Evolutionary conservation across 768 basidiomycete species (phyloP), one percentile per base, ranked within the genome.

Genomic region (Naganishia friedmannii): DNA sequence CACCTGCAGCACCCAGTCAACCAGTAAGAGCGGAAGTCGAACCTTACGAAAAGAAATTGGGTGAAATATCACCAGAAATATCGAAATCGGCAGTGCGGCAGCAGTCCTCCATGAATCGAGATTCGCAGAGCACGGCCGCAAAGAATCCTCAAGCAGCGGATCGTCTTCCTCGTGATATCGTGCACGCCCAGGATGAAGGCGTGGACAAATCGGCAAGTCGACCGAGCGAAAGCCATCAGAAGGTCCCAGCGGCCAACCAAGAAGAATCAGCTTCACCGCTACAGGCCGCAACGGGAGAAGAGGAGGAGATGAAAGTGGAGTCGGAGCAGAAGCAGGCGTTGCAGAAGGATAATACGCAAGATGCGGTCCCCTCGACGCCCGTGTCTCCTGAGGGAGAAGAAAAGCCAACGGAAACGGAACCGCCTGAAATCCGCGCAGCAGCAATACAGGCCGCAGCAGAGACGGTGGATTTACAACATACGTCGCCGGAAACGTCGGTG

Each of bases 11-110:
- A 7, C 19, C 23, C 23, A 21, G 3, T 26, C 21, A 4, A 3
- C 48, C 17, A 51, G 21, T n/a, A 26, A 51, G 23, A 23, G 42
- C 28, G 23, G 23, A 1, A 34, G 39, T 4, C 4, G 39, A 29
- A 19, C 37, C 60, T 26, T 63, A 63, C 21, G 60, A 63, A 63
- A 63, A 63, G 60, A 42, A 63, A 45, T 26, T 63, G 9, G 60
- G 60, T 15, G 60, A 63, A n/a, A 63, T 63, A 26, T 63, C 60
- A 15, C 60, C 60, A 1, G 60, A 63, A 17, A 42, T 63, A 3
- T 13, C 39, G 23, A 63, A 29, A 23, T 26, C 39, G 8, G 29
- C 10, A 23, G 13, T 63, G 3, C 39, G 23, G 13, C 39, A 28
- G 2, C n/a, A 12, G 10, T n/a, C 57, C 39, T 39, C 57, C 6